A percentile compares a stretch with the other conserved stretches of the same genome.
phyloP scores from a whole-genome alignment of 1,139 yeast species.

The Chernovozyma aurita region DNA sequence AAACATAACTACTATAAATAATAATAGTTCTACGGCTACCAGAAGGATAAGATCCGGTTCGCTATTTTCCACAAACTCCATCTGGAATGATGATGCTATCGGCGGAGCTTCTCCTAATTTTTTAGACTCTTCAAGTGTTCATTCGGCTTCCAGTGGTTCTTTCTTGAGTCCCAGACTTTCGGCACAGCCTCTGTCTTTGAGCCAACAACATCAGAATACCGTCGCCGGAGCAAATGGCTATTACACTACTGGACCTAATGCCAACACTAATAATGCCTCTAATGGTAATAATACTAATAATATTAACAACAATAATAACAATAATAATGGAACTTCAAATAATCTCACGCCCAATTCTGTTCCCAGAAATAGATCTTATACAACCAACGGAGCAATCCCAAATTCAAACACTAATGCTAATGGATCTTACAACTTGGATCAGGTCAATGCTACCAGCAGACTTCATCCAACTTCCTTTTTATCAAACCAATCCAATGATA shows the following conservation, averaged over 20 bases:
- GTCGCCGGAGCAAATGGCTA: constrained; percentile 1
- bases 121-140: constrained; percentile 8
- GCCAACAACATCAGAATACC: constrained; percentile 5
- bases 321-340: too few species aligned
- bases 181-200: constrained; percentile 20
- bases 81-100: constrained; percentile 43
- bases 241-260: neutral
- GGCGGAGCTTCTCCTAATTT: constrained; percentile 13
- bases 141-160: constrained; percentile 11
- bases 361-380: constrained; percentile 44
- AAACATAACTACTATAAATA: neutral
- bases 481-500: constrained; percentile 19
- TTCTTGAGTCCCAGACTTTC: constrained; percentile 30
- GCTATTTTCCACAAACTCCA: constrained; percentile 40
- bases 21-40: too few species aligned
- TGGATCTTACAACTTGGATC: constrained; percentile 1
- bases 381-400: constrained; percentile 40
- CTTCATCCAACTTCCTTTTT: constrained; percentile 1
- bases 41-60: constrained; percentile 42
- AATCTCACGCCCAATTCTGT: too few species aligned
- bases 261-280: neutral
- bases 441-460: too few species aligned
- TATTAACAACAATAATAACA: too few species aligned
- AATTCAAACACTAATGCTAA: constrained; percentile 6
- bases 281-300: too few species aligned